These are phyloP conservation scores for Diplodia seriata DNA, from an alignment of 2,329 filamentous ascomycete species.

Conservation along the genomic window DNA sequence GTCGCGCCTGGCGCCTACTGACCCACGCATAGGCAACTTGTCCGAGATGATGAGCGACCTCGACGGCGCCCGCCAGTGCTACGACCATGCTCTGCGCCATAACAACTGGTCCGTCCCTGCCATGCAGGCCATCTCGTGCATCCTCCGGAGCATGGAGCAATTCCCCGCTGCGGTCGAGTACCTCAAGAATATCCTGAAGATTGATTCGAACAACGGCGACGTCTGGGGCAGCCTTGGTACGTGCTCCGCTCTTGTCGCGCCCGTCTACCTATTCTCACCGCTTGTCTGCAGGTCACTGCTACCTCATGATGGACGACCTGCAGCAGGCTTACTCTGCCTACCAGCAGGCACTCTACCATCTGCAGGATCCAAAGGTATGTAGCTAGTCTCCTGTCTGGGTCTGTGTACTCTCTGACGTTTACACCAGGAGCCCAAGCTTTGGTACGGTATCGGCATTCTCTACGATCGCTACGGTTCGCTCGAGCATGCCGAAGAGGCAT, in stretches of 20 bases:
- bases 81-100: conserved; percentile 86
- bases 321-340: conserved; percentile 97
- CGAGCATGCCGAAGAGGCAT: conserved; percentile 96
- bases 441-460: conserved; percentile 98
- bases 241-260: conserved; percentile 39
- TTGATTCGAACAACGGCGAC: conserved; percentile 89
- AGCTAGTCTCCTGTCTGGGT: no score
- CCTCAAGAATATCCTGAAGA: conserved; percentile 85
- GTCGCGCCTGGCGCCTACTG: conserved; percentile 37
- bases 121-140: conserved; percentile 92
- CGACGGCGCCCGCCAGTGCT: conserved; percentile 87
- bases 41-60: conserved; percentile 87
- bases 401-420: background rate
- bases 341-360: conserved; percentile 90
- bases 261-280: conserved; percentile 34
- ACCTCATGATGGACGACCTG: conserved; percentile 97
- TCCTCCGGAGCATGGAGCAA: conserved; percentile 88
- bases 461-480: conserved; percentile 96
- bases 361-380: conserved; percentile 79
- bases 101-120: conserved; percentile 88
- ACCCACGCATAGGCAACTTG: conserved; percentile 69
- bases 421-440: conserved; percentile 86
- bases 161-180: conserved; percentile 95
- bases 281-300: conserved; percentile 78
- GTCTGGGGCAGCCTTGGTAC: conserved; percentile 94